These are phyloP conservation scores for Pilaira anomala DNA, from an alignment of 192 early-diverging fungal species.

Conservation along the genomic window DNA sequence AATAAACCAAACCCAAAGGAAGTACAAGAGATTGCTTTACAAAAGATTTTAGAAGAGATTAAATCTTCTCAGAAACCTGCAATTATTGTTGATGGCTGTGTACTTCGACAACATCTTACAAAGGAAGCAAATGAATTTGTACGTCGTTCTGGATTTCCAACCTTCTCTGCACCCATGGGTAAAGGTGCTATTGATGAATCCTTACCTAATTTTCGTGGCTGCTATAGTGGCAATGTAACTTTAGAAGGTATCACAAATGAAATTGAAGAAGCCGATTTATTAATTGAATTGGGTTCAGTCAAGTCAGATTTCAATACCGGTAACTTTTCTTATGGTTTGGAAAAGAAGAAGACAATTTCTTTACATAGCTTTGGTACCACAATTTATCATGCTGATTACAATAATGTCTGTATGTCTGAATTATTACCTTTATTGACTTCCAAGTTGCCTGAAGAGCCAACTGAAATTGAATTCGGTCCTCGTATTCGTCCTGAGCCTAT, in stretches of 20 bases:
- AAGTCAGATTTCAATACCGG: conserved; percentile 51
- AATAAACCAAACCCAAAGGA: conserved; percentile 26
- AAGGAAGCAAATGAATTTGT: conserved; percentile 34
- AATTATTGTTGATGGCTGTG: conserved; percentile 45
- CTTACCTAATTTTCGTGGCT: conserved; percentile 36
- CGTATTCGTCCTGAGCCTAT: background rate
- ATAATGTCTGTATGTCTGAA: conserved; percentile 40
- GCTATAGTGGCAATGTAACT: conserved; percentile 38
- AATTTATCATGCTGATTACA: conserved; percentile 37
- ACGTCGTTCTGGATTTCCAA: conserved; percentile 34
- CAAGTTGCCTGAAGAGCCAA: background rate
- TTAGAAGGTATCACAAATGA: conserved; percentile 33
- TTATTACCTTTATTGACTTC: conserved; percentile 21
- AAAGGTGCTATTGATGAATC: conserved; percentile 39
- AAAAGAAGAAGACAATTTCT: conserved; percentile 31
- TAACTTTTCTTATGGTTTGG: conserved; percentile 42
- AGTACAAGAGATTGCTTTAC: conserved; percentile 24
- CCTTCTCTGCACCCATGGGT: conserved; percentile 45
- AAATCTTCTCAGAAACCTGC: conserved; percentile 35
- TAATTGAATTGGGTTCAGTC: conserved; percentile 39
- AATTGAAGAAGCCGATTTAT: conserved; percentile 35
- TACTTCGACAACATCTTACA: conserved; percentile 28
- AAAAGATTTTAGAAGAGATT: conserved; percentile 31
- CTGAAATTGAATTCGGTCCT: background rate
- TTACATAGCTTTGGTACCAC: conserved; percentile 38